Evolutionary conservation across 768 basidiomycete genomes (phyloP).

Genomic region (Rickenella mellea): DNA sequence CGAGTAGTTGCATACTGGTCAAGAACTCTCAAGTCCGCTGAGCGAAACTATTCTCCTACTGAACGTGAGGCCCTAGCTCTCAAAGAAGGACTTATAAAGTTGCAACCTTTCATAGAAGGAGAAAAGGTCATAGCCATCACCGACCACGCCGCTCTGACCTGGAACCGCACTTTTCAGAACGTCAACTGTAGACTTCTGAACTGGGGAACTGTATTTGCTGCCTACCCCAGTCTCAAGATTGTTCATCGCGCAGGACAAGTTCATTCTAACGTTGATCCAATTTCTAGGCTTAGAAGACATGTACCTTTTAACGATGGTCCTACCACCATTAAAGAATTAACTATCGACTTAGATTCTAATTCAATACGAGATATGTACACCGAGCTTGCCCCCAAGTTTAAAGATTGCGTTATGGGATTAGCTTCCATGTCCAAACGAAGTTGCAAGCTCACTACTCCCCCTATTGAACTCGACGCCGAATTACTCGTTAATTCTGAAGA

Average conservation of each 20-base stretch:
- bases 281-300: conserved; percentile 20
- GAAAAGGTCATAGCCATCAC: conserved; percentile 17
- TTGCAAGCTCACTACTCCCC: not conserved
- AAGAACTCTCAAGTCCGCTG: conserved; percentile 20
- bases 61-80: conserved; percentile 28
- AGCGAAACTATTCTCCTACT: conserved; percentile 27
- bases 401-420: conserved; percentile 14
- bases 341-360: too few species aligned
- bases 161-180: conserved; percentile 29
- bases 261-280: conserved; percentile 31
- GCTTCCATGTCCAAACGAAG: conserved; percentile 6
- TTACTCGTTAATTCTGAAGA: conserved; percentile 6
- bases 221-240: conserved; percentile 25
- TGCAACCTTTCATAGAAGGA: conserved; percentile 27
- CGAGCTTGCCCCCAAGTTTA: conserved; percentile 18
- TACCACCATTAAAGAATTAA: not conserved
- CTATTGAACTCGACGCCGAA: not conserved
- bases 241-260: conserved; percentile 28
- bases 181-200: conserved; percentile 24
- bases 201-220: conserved; percentile 26
- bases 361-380: conserved; percentile 16
- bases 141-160: conserved; percentile 21
- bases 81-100: conserved; percentile 28
- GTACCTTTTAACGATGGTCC: conserved; percentile 15
- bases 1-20: conserved; percentile 23